Base-by-base conservation (phyloP, 2,329 filamentous ascomycete genomes). In the Colletotrichum gloeosporioides region DNA sequence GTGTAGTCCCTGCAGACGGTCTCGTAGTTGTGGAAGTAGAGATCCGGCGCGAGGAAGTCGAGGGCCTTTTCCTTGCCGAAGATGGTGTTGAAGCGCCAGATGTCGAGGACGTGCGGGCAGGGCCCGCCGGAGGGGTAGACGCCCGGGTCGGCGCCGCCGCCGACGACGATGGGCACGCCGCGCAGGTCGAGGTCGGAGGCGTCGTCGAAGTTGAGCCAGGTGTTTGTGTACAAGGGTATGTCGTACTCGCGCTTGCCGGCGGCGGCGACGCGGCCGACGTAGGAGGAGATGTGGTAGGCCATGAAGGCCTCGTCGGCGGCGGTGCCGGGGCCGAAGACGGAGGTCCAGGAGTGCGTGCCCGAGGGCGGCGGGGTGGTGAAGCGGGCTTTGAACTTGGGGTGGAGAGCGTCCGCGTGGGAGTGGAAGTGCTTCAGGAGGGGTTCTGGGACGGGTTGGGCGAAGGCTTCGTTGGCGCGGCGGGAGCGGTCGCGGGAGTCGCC, bases 401-500 rank as follows among this genome's bases (percentile, higher is more conserved):
- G 83, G 0, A 83, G 71, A 6, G 81, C 74, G 4, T 75, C 69
- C 10, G 78, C 71, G 8, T 53, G 39, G 39, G 55, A 6, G 31
- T 62, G 65, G 3, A 86, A 77, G 22, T 84, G 73, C 6, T 79
- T 59, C 0, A 85, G 61, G 3, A 85, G 78, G 0, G 79, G 74
- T 3, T 78, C 64, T 0, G 84, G 84, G 2, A 86, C 78, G 0
- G 83, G 81, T 12, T 84, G 69, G 1, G 77, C 72, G 78, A 90
- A 91, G 1, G 79, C 83, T 65, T 84, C 79, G 22, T 89, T 82
- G 3, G 88, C 89, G 8, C 80, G 79, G 2, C 79, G 78, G 4
- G 84, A 87, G 4, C 86, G 82, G 78, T 90, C 90, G 27, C 89
- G 84, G 9, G 86, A 90, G 78, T 91, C 89, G 0, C 89, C 88